Evolutionary conservation across 2,329 filamentous ascomycete species (phyloP).

Genomic region (Xylaria multiplex): DNA sequence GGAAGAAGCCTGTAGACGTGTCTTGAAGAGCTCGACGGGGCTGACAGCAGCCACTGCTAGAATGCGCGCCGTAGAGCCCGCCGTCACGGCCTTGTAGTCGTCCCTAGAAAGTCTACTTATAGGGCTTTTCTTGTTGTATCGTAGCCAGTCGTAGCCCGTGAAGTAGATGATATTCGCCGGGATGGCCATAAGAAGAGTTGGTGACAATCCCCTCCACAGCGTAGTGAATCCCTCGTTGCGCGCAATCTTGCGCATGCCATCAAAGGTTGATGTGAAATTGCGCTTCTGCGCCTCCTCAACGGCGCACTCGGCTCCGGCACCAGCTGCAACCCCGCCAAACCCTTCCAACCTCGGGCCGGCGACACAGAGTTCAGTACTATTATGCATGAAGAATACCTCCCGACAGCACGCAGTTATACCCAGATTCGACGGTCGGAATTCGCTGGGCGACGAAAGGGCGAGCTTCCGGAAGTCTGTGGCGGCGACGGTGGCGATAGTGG

Average conservation of each 20-base stretch:
- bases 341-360: constrained; percentile 68
- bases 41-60: constrained; percentile 85
- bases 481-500: constrained; percentile 50
- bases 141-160: constrained; percentile 95
- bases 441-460: constrained; percentile 67
- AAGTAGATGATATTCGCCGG: constrained; percentile 99
- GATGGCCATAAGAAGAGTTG: constrained; percentile 91
- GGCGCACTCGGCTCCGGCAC: constrained; percentile 74
- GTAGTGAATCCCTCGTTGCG: constrained; percentile 88
- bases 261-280: constrained; percentile 89
- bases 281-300: constrained; percentile 86
- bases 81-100: constrained; percentile 80
- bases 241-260: constrained; percentile 93
- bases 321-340: constrained; percentile 60
- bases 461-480: constrained; percentile 64
- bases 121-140: constrained; percentile 77
- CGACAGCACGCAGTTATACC: constrained; percentile 95
- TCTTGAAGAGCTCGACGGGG: constrained; percentile 94
- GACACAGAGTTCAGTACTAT: constrained; percentile 82
- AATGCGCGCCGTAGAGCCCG: constrained; percentile 80
- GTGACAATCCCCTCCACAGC: constrained; percentile 92
- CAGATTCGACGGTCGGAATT: constrained; percentile 79
- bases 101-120: constrained; percentile 72
- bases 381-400: constrained; percentile 96
- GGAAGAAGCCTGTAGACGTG: constrained; percentile 84